Evolutionary conservation across 129 eudicot species (phyloP), one percentile per base, ranked within the genome.

Genomic region (Gnaphalium uliginosum): DNA sequence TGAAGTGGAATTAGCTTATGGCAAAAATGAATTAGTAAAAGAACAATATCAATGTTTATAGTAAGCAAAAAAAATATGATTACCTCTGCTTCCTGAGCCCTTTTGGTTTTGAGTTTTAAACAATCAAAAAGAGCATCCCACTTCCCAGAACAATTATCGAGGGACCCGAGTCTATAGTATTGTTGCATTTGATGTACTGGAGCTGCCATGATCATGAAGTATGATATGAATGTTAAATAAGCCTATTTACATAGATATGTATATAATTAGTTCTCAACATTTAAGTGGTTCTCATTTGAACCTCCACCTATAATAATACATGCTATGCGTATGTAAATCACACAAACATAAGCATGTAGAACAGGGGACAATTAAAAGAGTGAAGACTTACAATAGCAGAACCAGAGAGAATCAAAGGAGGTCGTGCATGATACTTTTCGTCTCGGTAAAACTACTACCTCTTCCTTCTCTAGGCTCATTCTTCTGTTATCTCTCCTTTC

Each of bases 131-230:
- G 89, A 67, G 81, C 85, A 74, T 37, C 73, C 97, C 97, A 94
- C 76, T 90, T 94, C 37, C 69, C 75, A 23, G 86, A 72, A 82
- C 99, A 95, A 74, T 89, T 89, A 81, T 91, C 99, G 48, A 95
- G 96, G 39, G 57, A 54, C 43, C 99, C 97, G 69, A 88, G 87
- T 63, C 99, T 81, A 81, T 95, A 95, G 82, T 95, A 95, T 48
- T 95, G 97, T 81, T 91, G 99, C 97, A 95, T 53, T 90, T 95
- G 99, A 80, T 95, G 96, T 60, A 95, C 97, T 7, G 99, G 99
- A 80, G 99, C 99, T 95, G 89, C 27, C 64, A 80, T 41, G 53
- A 80, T 80, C 56, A 80, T 29, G 21, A 35, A 73, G 43, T 50
- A 72, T 35, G 54, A 48, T 27, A 61, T 10, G 56, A 15, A 71